These are phyloP conservation scores for Primulina tabacum DNA, from an alignment of 257 asterid species.

Conservation along the genomic window DNA sequence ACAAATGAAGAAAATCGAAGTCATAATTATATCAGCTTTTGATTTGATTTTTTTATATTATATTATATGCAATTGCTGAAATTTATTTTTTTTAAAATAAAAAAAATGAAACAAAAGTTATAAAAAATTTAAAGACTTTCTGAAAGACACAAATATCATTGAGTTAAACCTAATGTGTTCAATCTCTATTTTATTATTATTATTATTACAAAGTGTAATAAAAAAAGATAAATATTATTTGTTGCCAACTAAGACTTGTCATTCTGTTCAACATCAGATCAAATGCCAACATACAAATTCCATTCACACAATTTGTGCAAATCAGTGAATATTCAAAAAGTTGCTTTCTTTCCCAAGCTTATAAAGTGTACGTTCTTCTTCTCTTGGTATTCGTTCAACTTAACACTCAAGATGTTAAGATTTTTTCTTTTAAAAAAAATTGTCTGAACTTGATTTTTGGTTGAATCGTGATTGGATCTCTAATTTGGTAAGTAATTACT, in stretches of 20 bases:
- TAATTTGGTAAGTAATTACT: slow-evolving; percentile 24
- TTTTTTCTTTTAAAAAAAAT: not conserved
- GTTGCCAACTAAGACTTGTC: not conserved
- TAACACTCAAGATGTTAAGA: not conserved
- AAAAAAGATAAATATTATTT: too few relatives aligned
- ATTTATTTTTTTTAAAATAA: too few relatives aligned
- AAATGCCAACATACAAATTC: not conserved
- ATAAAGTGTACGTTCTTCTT: not conserved
- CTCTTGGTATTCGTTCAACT: not conserved
- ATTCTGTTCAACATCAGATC: not conserved
- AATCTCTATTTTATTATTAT: too few relatives aligned
- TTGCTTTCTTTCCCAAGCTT: not conserved
- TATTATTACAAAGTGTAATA: too few relatives aligned
- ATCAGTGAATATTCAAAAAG: not conserved
- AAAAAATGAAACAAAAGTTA: too few relatives aligned
- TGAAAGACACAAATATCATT: too few relatives aligned
- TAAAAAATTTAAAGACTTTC: too few relatives aligned
- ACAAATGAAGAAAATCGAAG: too few relatives aligned
- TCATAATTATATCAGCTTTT: too few relatives aligned
- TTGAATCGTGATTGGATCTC: slow-evolving; percentile 39
- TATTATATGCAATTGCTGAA: too few relatives aligned
- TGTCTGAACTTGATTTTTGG: slow-evolving; percentile 19
- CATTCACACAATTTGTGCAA: not conserved
- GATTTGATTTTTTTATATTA: too few relatives aligned
- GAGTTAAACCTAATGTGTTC: too few relatives aligned